Evolutionary conservation across 257 asterid genomes (phyloP).

Genomic region (Nicotiana tomentosiformis): DNA sequence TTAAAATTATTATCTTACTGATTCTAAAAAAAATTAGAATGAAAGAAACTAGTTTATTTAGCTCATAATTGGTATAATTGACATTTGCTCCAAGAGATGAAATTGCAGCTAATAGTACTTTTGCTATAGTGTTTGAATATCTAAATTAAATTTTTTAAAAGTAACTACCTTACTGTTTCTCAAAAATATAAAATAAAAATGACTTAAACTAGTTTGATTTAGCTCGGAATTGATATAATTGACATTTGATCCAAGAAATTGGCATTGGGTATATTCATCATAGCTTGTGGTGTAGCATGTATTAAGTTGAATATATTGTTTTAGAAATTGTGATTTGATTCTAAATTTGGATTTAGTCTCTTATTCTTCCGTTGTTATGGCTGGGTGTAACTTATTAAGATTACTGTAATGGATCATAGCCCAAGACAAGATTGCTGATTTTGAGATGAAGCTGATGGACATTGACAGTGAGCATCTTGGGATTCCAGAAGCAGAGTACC

Average conservation of each 20-base stretch:
- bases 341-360: not conserved
- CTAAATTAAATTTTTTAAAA: too few relatives aligned
- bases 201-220: not conserved
- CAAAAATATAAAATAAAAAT: too few relatives aligned
- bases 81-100: not conserved
- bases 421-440: slow-evolving; percentile 38
- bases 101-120: not conserved
- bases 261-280: not conserved
- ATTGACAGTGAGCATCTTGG: slow-evolving; percentile 41
- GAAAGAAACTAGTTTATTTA: not conserved
- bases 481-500: slow-evolving; percentile 37
- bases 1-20: not conserved
- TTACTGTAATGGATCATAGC: slow-evolving; percentile 12
- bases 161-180: too few relatives aligned
- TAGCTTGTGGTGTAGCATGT: not conserved
- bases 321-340: not conserved
- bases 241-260: not conserved
- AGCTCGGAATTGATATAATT: not conserved
- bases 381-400: not conserved
- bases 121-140: not conserved
- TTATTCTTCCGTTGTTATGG: not conserved
- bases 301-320: not conserved
- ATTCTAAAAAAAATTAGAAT: too few relatives aligned
- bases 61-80: not conserved
- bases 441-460: slow-evolving; percentile 44